Percentiles rank a stretch among this genome's conserved stretches.
phyloP scores from a whole-genome alignment of 1,284 basidiomycete species.

The Cutaneotrichosporon cutaneum region DNA sequence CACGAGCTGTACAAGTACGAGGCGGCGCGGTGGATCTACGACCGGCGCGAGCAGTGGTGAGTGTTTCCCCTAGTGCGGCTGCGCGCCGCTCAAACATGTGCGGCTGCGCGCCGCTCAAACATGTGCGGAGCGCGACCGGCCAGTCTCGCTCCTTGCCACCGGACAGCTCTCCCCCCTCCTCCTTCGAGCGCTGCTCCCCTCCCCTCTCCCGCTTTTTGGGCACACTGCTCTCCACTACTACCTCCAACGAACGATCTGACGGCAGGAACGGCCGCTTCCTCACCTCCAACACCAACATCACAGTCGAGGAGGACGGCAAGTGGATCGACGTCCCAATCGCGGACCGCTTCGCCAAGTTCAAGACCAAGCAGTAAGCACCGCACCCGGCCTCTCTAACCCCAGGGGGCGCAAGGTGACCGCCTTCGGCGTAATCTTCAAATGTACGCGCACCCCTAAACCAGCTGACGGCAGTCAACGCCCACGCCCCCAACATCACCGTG shows the following conservation, averaged over 20 bases:
- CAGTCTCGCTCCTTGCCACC: too few species aligned
- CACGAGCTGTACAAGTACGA: conserved; percentile 82
- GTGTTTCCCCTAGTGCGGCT: conserved; percentile 14
- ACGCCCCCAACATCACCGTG: conserved; percentile 63
- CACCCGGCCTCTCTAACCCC: neutral
- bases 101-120: too few species aligned
- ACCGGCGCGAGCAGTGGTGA: conserved; percentile 60
- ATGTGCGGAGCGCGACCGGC: neutral
- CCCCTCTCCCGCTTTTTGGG: too few species aligned
- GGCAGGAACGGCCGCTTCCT: conserved; percentile 70
- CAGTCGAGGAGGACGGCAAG: conserved; percentile 60
- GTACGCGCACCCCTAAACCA: conserved; percentile 26
- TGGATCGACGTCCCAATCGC: conserved; percentile 49
- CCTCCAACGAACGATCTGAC: too few species aligned
- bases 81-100: too few species aligned
- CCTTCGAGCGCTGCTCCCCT: too few species aligned
- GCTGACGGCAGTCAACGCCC: conserved; percentile 39
- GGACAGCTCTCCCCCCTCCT: too few species aligned
- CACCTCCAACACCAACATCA: conserved; percentile 82
- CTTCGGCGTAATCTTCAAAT: conserved; percentile 73
- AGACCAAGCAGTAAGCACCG: conserved; percentile 63
- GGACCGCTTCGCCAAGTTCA: conserved; percentile 70
- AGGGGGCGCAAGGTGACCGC: conserved; percentile 69
- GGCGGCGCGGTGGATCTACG: conserved; percentile 73
- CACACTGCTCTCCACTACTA: too few species aligned